Evolutionary conservation across 2,329 filamentous ascomycete genomes (phyloP), one percentile per base, ranked within the genome.

Genomic region (Aspergillus felis): DNA sequence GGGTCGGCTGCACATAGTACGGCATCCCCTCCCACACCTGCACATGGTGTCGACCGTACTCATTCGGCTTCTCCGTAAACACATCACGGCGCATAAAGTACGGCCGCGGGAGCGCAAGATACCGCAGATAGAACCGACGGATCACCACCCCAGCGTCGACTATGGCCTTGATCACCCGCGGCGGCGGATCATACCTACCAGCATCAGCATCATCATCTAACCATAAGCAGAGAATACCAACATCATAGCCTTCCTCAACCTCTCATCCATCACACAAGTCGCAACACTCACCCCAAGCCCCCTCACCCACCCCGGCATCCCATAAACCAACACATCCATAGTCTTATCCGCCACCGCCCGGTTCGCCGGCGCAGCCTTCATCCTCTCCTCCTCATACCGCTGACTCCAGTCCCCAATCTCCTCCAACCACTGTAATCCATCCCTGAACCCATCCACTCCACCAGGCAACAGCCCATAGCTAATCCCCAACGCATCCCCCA

Each of bases 401-500:
- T 78, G 55, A 53, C 77, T 78, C 84, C 83, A 86, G 0, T 64
- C 67, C 20, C 69, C 67, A 0, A 85, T 63, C 53, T 83, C 81
- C 2, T 82, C 76, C 3, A 81, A 69, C 76, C 81, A 86, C 3
- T 82, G 74, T n/a, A 83, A 64, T 1, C 82, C 81, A 62, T 83
- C 80, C 3, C 69, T 66, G 63, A 79, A 83, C 0, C 76, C 78
- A 0, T 62, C 65, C 38, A 65, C 59, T 0, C 61, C 64, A 1
- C 76, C 79, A 0, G 77, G 77, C 14, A 85, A 71, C 1, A 59
- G 66, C 1, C 73, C 71, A 50, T 77, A 83, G 2, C 74, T 73
- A 54, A 92, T 89, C 0, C 79, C 81, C 84, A 92, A 88, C 54
- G 84, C 83, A 64, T 91, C 86, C 14, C 88, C 89, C 14, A 90